phyloP scores from a whole-genome alignment of 2,329 filamentous ascomycete genomes.

The Leptosphaerulina australis region DNA sequence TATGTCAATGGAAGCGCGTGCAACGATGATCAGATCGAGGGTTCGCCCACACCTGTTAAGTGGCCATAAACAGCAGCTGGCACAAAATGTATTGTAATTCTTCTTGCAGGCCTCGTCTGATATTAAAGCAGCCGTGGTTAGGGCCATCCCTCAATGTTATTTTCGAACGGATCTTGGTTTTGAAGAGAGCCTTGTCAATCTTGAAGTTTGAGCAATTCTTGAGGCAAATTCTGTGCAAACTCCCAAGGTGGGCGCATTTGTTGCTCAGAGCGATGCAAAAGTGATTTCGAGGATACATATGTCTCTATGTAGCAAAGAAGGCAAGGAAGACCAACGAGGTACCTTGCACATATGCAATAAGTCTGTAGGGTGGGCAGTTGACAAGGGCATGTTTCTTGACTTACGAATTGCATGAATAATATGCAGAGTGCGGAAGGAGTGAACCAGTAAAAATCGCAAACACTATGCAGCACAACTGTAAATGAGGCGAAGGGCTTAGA shows the following conservation, averaged over 20 bases:
- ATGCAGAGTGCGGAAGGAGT: too few relatives aligned
- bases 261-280: not conserved
- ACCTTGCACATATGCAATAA: slow-evolving; percentile 5
- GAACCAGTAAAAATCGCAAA: too few relatives aligned
- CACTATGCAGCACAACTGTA: too few relatives aligned
- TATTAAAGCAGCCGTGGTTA: slow-evolving; percentile 18
- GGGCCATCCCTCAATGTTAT: slow-evolving; percentile 15
- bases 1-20: too few relatives aligned
- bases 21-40: not conserved
- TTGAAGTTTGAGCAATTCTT: slow-evolving; percentile 4
- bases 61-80: slow-evolving; percentile 23
- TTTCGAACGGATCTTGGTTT: slow-evolving; percentile 5
- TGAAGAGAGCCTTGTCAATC: slow-evolving; percentile 5
- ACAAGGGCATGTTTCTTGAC: too few relatives aligned
- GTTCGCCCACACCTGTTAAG: slow-evolving; percentile 24
- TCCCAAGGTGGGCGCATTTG: too few relatives aligned
- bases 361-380: too few relatives aligned
- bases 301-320: not conserved
- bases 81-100: slow-evolving; percentile 1
- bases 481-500: too few relatives aligned
- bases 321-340: not conserved
- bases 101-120: not conserved
- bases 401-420: too few relatives aligned
- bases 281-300: not conserved
- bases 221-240: not conserved